phyloP scores from a whole-genome alignment of 176 grass and related monocot species.

The Hyparrhenia diplandra region DNA sequence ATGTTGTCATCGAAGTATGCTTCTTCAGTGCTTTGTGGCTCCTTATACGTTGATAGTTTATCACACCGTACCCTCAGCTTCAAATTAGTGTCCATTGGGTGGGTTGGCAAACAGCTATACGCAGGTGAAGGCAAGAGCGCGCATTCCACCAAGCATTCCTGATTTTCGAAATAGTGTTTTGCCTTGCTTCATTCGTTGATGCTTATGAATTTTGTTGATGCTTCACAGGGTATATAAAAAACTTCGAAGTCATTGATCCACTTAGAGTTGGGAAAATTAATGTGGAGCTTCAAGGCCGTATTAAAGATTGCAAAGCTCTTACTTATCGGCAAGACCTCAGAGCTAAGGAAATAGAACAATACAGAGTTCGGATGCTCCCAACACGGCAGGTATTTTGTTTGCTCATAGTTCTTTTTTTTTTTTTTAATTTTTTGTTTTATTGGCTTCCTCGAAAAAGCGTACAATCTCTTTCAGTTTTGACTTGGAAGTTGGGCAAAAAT shows the following conservation, averaged over 20 bases:
- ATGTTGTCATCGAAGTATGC: background rate
- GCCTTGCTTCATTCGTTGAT: too few species aligned
- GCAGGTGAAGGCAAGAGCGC: background rate
- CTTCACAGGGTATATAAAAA: conserved; percentile 79
- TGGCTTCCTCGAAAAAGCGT: background rate
- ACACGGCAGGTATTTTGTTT: conserved; percentile 66
- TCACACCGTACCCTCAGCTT: background rate
- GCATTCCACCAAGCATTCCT: background rate
- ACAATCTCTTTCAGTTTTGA: background rate
- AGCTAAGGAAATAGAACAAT: conserved; percentile 83
- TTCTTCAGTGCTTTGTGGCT: background rate
- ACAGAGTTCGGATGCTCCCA: conserved; percentile 71
- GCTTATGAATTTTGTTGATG: background rate
- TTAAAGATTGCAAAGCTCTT: conserved; percentile 88
- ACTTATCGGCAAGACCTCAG: conserved; percentile 75
- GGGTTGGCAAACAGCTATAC: background rate
- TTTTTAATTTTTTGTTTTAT: too few species aligned
- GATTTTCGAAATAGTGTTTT: background rate
- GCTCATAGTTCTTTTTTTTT: background rate
- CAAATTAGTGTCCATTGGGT: background rate
- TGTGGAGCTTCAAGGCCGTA: conserved; percentile 74
- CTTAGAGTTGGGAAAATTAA: conserved; percentile 86
- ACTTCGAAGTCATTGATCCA: conserved; percentile 77
- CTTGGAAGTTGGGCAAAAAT: background rate
- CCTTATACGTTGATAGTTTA: background rate